Conservation (phyloP, 2,329 filamentous ascomycete genomes). For the Neospermospora avenae region DNA sequence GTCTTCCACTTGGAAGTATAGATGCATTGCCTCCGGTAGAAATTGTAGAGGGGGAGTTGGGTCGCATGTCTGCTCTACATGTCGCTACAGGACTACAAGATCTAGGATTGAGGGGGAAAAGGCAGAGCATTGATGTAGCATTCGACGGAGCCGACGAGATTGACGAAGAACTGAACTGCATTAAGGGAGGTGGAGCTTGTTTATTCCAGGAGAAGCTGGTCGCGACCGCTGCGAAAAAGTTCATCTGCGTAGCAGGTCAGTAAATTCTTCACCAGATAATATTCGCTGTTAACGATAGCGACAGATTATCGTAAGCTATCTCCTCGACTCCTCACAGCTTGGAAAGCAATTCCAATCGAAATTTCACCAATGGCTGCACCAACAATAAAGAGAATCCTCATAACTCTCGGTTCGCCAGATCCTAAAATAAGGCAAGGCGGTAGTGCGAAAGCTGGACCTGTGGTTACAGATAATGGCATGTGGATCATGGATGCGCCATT, state of each 20-base stretch:
- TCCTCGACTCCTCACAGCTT: conserved; percentile 66
- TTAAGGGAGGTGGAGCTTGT: conserved; percentile 97
- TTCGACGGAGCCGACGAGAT: conserved; percentile 98
- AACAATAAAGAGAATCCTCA: conserved; percentile 71
- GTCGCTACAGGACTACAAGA: conserved; percentile 50
- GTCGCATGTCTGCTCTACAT: conserved; percentile 60
- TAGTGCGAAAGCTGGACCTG: conserved; percentile 75
- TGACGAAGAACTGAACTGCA: conserved; percentile 89
- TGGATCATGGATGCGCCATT: conserved; percentile 94
- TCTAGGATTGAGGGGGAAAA: conserved; percentile 35
- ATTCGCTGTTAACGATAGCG: conserved; percentile 3
- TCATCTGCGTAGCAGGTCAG: conserved; percentile 80
- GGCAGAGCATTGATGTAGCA: conserved; percentile 71
- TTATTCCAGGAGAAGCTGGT: conserved; percentile 97
- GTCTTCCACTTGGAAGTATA: conserved; percentile 63
- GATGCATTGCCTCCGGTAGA: conserved; percentile 35
- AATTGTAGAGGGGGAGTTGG: conserved; percentile 24
- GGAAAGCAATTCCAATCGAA: conserved; percentile 89
- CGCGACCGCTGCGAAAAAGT: conserved; percentile 76
- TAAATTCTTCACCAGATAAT: neutral
- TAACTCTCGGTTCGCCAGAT: conserved; percentile 66
- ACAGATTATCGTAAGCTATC: conserved; percentile 88
- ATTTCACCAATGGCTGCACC: conserved; percentile 81
- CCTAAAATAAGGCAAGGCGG: conserved; percentile 71
- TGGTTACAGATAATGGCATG: conserved; percentile 82